These are phyloP conservation scores for Astrothelium macrocarpum DNA, from an alignment of 495 filamentous ascomycete genomes.

Conservation along the genomic window DNA sequence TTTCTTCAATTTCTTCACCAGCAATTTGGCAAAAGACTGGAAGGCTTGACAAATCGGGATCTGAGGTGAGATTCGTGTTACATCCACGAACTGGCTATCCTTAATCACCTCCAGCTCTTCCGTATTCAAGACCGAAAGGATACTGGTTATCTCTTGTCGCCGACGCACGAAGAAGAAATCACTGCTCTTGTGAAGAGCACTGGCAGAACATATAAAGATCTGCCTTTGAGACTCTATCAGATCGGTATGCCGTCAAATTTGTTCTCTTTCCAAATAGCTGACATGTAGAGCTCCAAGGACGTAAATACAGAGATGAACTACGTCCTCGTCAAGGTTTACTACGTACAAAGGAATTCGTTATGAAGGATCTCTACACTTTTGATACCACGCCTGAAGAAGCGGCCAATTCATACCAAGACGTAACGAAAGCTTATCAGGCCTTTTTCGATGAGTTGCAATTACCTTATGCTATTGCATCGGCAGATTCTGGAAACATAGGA, in stretches of 20 bases:
- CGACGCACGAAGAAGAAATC: conserved; percentile 96
- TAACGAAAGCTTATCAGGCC: conserved; percentile 56
- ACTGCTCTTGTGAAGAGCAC: conserved; percentile 64
- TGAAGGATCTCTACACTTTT: conserved; percentile 99
- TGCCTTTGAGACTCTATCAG: conserved; percentile 85
- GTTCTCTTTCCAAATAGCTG: conserved; percentile 7
- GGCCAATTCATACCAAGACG: conserved; percentile 63
- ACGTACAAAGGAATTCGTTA: conserved; percentile 84
- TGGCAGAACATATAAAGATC: conserved; percentile 74
- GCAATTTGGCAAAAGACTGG: conserved; percentile 69
- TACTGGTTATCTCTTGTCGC: conserved; percentile 65
- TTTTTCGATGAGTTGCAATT: conserved; percentile 79
- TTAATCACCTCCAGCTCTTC: conserved; percentile 52
- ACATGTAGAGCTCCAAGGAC: conserved; percentile 38
- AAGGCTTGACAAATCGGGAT: conserved; percentile 42
- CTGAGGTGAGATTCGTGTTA: conserved; percentile 3
- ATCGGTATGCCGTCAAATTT: conserved; percentile 48
- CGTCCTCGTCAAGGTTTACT: conserved; percentile 82
- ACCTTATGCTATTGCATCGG: conserved; percentile 74
- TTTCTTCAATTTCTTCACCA: conserved; percentile 82
- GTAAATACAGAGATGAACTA: conserved; percentile 90
- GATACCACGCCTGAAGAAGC: conserved; percentile 58
- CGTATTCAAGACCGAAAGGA: conserved; percentile 71
- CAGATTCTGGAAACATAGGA: conserved; percentile 92
- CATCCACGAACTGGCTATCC: not conserved